A percentile compares a stretch with the other conserved stretches of the same genome.
These are phyloP conservation scores for Dryas drummondii DNA, from an alignment of 306 rosid genomes.

Conservation along the genomic window DNA sequence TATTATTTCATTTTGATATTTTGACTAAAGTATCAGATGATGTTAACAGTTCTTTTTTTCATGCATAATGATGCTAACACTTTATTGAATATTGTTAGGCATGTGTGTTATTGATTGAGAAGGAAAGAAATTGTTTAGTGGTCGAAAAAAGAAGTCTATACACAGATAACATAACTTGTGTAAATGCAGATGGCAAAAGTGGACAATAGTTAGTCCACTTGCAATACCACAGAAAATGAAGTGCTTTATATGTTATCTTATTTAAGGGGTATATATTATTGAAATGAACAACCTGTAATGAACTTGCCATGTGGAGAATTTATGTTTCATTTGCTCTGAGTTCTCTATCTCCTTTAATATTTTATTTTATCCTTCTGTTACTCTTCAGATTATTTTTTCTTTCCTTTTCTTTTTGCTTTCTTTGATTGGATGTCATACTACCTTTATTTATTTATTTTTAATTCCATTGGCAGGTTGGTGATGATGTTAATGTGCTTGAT, in stretches of 20 bases:
- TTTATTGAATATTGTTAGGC: too few species aligned
- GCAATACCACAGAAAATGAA: background rate
- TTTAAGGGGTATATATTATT: background rate
- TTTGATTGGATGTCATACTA: conserved; percentile 11
- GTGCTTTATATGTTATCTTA: background rate
- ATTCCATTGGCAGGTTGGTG: conserved; percentile 60
- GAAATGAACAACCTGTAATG: background rate
- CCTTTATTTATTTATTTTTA: background rate
- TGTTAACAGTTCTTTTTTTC: too few species aligned
- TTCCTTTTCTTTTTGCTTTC: conserved; percentile 16
- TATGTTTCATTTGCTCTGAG: background rate
- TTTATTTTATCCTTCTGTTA: background rate
- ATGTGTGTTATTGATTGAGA: too few species aligned
- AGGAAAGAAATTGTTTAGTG: too few species aligned
- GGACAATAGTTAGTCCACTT: background rate
- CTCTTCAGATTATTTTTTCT: background rate
- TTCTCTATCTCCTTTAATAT: background rate
- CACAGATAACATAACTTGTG: too few species aligned
- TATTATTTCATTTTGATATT: too few species aligned
- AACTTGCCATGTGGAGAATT: background rate
- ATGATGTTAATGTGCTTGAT: conserved; percentile 75
- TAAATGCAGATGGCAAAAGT: too few species aligned
- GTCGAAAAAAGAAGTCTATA: too few species aligned
- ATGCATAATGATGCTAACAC: too few species aligned
- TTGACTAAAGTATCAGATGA: too few species aligned